phyloP scores from a whole-genome alignment of 2,329 filamentous ascomycete species.

The Pseudocercospora vitis region DNA sequence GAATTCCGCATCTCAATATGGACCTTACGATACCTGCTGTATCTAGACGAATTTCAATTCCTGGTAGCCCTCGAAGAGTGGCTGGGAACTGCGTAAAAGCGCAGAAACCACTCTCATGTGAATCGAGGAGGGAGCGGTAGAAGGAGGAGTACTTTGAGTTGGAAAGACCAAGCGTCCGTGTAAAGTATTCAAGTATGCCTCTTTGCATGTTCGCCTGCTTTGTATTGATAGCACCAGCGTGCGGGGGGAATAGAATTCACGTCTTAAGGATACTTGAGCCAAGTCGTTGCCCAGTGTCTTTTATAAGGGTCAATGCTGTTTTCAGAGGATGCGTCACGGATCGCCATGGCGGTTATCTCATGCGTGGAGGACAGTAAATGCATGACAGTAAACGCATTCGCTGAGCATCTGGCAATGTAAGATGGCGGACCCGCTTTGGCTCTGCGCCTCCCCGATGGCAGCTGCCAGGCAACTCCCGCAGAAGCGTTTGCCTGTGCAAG shows the following conservation, averaged over 20 bases:
- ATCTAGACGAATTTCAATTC: too few species aligned
- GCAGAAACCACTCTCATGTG: too few species aligned
- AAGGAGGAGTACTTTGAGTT: not conserved
- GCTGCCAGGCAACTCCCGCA: constrained; percentile 7
- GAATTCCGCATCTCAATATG: too few species aligned
- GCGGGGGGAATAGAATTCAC: too few species aligned
- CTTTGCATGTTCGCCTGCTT: not conserved
- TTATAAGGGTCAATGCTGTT: not conserved
- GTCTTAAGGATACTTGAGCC: too few species aligned
- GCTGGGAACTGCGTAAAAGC: not conserved
- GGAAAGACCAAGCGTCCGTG: not conserved
- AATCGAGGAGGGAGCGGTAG: not conserved
- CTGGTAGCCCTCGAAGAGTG: too few species aligned
- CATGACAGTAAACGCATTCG: not conserved
- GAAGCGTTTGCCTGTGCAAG: not conserved
- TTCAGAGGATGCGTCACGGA: not conserved
- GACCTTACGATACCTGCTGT: too few species aligned
- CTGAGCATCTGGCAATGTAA: too few species aligned
- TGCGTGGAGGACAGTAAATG: not conserved
- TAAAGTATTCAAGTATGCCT: not conserved
- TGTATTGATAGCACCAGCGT: not conserved
- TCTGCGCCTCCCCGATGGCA: constrained; percentile 8
- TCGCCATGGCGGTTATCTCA: not conserved
- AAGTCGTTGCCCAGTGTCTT: not conserved
- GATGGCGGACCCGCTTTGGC: constrained; percentile 6